Conservation (phyloP, 2,329 filamentous ascomycete species). For the Venturia nashicola region DNA sequence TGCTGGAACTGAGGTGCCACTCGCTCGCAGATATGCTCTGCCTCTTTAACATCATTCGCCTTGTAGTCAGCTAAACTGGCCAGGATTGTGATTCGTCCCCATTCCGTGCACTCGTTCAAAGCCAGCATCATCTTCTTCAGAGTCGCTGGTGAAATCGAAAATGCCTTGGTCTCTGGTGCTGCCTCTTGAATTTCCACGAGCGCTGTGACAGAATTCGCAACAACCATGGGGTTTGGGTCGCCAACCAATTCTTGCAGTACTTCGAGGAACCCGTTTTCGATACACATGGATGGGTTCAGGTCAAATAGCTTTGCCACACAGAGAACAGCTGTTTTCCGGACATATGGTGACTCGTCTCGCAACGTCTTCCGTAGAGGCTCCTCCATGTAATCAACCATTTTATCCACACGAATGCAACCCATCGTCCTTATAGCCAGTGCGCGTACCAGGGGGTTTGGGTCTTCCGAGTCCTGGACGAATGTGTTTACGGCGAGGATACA, state of each 20-base stretch:
- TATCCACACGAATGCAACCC: slow-evolving; percentile 96
- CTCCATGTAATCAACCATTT: slow-evolving; percentile 99
- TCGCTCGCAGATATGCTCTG: slow-evolving; percentile 94
- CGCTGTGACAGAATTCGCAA: slow-evolving; percentile 92
- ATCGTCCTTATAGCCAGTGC: slow-evolving; percentile 94
- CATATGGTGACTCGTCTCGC: slow-evolving; percentile 94
- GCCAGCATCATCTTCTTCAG: slow-evolving; percentile 95
- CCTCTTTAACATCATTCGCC: slow-evolving; percentile 80
- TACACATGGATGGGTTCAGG: slow-evolving; percentile 78
- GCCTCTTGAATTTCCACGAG: slow-evolving; percentile 84
- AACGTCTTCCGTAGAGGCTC: slow-evolving; percentile 92
- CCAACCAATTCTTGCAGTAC: slow-evolving; percentile 90
- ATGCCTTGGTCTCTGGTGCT: slow-evolving; percentile 77
- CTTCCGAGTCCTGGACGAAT: slow-evolving; percentile 97
- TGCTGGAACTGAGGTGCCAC: slow-evolving; percentile 97
- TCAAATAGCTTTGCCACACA: slow-evolving; percentile 98
- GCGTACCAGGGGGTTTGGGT: slow-evolving; percentile 90
- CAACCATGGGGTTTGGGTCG: slow-evolving; percentile 97
- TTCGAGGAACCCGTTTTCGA: slow-evolving; percentile 94
- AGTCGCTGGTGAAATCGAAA: slow-evolving; percentile 68
- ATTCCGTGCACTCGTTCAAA: slow-evolving; percentile 95
- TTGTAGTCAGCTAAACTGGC: slow-evolving; percentile 82
- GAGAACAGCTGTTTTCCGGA: slow-evolving; percentile 94
- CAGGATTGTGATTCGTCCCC: slow-evolving; percentile 90
- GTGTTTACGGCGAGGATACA: slow-evolving; percentile 99